A percentile compares a stretch with the other conserved stretches of the same genome.
Evolutionary conservation across 2,329 filamentous ascomycete genomes (phyloP).

Genomic region (Nemania sp.): DNA sequence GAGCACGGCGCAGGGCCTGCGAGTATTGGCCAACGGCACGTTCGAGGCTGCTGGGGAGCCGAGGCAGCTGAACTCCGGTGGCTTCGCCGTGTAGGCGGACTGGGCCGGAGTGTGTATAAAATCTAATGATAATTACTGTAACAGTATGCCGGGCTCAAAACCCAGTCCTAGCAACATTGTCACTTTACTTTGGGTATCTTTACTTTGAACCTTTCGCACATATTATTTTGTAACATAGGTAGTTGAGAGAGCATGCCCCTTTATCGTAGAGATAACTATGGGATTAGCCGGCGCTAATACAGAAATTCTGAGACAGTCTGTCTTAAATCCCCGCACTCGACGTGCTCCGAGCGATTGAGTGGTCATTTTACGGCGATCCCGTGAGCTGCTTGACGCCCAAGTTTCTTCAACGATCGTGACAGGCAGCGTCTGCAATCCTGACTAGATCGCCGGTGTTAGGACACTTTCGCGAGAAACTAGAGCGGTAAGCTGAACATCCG

Average conservation of each 20-base stretch:
- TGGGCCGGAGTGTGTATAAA: not conserved
- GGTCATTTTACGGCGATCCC: conserved; percentile 63
- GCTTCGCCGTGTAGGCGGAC: conserved; percentile 53
- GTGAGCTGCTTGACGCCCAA: conserved; percentile 75
- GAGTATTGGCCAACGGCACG: conserved; percentile 62
- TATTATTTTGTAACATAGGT: no score
- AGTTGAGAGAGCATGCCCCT: no score
- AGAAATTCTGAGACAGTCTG: no score
- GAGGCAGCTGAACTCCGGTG: conserved; percentile 75
- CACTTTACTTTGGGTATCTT: no score
- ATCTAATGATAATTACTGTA: conserved; percentile 18
- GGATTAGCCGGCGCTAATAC: no score
- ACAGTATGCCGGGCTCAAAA: not conserved
- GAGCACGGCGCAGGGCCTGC: conserved; percentile 75
- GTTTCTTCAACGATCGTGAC: conserved; percentile 73
- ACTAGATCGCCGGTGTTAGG: conserved; percentile 67
- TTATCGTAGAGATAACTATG: no score
- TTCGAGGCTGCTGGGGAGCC: conserved; percentile 86
- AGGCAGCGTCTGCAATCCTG: conserved; percentile 74
- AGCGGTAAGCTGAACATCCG: conserved; percentile 70
- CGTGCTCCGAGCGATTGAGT: no score
- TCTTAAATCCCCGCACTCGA: no score
- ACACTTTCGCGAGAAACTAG: conserved; percentile 60
- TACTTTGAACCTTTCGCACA: no score
- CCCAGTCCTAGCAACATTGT: no score